Evolutionary conservation across 2,329 filamentous ascomycete species (phyloP).

Genomic region (Sclerotinia borealis): DNA sequence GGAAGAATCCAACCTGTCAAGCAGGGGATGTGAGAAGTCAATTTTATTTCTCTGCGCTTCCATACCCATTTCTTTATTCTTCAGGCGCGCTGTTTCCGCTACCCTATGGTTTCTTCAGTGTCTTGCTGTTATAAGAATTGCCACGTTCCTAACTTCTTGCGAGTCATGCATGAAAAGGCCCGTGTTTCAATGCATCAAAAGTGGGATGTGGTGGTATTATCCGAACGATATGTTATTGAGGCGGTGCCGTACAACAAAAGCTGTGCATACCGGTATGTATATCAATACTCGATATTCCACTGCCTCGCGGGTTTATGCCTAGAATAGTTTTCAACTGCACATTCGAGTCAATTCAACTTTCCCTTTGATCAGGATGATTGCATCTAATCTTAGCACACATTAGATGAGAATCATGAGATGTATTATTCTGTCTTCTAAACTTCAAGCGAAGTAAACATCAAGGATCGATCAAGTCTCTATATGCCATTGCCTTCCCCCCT

Average conservation of each 20-base stretch:
- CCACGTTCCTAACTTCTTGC: slow-evolving; percentile 6
- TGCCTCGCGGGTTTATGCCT: not conserved
- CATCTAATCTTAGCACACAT: not conserved
- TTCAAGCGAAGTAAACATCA: slow-evolving; percentile 9
- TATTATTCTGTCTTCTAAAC: not conserved
- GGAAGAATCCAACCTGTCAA: slow-evolving; percentile 1
- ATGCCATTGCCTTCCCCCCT: not conserved
- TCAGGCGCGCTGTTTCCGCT: slow-evolving; percentile 12
- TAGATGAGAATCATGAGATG: not conserved
- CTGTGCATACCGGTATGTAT: slow-evolving; percentile 10
- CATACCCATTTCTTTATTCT: slow-evolving; percentile 5
- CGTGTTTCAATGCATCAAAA: slow-evolving; percentile 11
- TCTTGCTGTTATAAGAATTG: slow-evolving; percentile 13
- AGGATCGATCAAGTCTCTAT: not conserved
- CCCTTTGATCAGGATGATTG: not conserved
- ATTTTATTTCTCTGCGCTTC: slow-evolving; percentile 5
- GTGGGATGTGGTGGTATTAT: slow-evolving; percentile 4
- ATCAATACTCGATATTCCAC: slow-evolving; percentile 9
- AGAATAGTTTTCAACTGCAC: not conserved
- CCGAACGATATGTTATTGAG: not conserved
- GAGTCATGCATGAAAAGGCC: slow-evolving; percentile 11
- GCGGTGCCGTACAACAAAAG: not conserved
- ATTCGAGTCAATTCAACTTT: not conserved
- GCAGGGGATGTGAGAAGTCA: slow-evolving; percentile 5
- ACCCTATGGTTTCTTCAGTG: not conserved